phyloP scores from a whole-genome alignment of 2,329 filamentous ascomycete genomes.

The Chaetomium sp. region DNA sequence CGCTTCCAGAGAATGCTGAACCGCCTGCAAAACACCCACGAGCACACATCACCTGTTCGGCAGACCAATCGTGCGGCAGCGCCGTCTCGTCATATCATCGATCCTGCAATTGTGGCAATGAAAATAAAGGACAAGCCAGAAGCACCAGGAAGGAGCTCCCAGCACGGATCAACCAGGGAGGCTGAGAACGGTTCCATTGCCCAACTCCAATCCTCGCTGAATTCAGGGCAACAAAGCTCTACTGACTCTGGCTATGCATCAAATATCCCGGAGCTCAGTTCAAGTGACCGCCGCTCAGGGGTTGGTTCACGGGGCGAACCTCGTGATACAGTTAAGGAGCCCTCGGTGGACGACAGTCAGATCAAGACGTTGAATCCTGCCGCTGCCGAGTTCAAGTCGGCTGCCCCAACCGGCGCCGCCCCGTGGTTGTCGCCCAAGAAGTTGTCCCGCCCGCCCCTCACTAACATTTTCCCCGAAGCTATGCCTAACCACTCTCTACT shows the following conservation, averaged over 20 bases:
- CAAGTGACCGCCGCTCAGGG: neutral
- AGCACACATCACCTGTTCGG: neutral
- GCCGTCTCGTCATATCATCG: neutral
- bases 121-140: constrained; percentile 23
- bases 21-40: constrained; percentile 22
- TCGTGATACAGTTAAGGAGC: neutral
- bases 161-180: neutral
- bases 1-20: constrained; percentile 29
- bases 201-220: constrained; percentile 2
- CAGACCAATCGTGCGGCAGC: neutral
- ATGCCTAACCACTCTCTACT: neutral
- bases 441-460: constrained; percentile 29
- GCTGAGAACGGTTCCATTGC: constrained; percentile 9
- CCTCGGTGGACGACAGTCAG: constrained; percentile 1
- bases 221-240: constrained; percentile 1
- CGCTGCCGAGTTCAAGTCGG: constrained; percentile 34
- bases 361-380: constrained; percentile 34
- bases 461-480: constrained; percentile 29
- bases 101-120: constrained; percentile 30
- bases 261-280: neutral
- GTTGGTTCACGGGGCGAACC: neutral
- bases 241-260: constrained; percentile 29
- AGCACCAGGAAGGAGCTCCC: neutral
- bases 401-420: neutral
- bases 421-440: constrained; percentile 28